phyloP scores from a whole-genome alignment of 2,329 filamentous ascomycete species.

The Calonectria hawksworthii region DNA sequence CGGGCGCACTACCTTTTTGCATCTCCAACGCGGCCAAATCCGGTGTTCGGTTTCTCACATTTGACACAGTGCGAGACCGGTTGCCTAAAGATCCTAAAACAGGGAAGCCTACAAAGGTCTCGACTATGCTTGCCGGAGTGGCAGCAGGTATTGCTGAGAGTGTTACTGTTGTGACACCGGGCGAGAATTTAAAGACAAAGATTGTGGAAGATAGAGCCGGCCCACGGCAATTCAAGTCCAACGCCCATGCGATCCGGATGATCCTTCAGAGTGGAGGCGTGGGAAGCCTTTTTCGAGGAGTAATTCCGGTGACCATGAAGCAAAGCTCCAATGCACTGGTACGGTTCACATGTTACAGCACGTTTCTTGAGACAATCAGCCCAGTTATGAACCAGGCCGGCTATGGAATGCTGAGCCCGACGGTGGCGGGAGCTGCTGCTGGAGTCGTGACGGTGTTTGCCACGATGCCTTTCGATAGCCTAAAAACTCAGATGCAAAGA shows the following conservation, averaged over 20 bases:
- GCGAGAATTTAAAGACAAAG: background rate
- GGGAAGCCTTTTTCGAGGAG: background rate
- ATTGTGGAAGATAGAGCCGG: background rate
- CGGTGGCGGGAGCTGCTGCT: background rate
- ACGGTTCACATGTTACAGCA: slow-evolving; percentile 22
- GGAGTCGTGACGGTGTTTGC: slow-evolving; percentile 1
- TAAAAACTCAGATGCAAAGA: slow-evolving; percentile 3
- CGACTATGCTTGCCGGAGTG: background rate
- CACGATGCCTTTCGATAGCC: background rate
- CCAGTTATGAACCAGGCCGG: background rate
- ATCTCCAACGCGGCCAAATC: background rate
- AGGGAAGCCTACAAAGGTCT: background rate
- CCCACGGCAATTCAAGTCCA: background rate
- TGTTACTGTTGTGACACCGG: background rate
- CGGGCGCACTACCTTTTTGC: background rate
- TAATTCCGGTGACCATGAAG: slow-evolving; percentile 19
- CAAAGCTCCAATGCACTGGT: slow-evolving; percentile 22
- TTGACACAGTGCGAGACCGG: background rate
- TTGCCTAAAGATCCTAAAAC: background rate
- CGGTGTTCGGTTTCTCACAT: background rate
- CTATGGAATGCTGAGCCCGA: background rate
- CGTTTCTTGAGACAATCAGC: slow-evolving; percentile 3
- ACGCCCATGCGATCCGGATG: background rate
- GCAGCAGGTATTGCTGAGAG: background rate
- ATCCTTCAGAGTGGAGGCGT: background rate